Base-by-base conservation (phyloP, 2,329 filamentous ascomycete species). In the Xylariaceae sp. region DNA sequence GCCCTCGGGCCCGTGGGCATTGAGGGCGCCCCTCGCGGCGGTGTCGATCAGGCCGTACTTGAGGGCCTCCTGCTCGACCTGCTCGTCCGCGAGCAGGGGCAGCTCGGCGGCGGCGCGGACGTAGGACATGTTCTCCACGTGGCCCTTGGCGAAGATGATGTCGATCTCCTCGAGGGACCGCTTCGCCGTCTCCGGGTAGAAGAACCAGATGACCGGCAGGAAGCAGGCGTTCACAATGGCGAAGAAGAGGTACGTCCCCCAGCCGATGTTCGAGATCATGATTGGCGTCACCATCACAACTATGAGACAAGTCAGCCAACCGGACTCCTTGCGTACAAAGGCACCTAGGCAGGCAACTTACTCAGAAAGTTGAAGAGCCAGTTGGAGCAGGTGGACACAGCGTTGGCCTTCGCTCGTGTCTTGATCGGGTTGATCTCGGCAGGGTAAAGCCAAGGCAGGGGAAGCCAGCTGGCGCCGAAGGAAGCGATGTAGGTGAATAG, bases 401-500 rank as follows among this genome's bases (percentile, higher is more conserved):
- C 68, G 25, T 64, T 63, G 18, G 63, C 63, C 52, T 66, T 66
- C 4, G 58, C 59, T 10, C 65, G 51, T 12, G 62, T 68, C 50
- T 65, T 61, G 32, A 70, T 57, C 0, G 67, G 64, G 50, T 72
- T 73, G 40, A 75, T 61, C 43, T 74, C 67, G 26, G 72, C 70
- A 2, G 72, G 65, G 42, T 70, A 71, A 45, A 74, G 46, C 75
- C 75, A 81, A 1, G 77, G 77, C 16, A 80, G 64, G 12, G 77
- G 75, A 5, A 80, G 53, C 68, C 75, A 80, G 1, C 74, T 77
- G 0, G 77, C 76, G 21, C 77, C 79, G 42, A 82, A 83, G 35
- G 76, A 77, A 4, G 76, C 75, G 47, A 83, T 83, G 57, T 81
- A 83, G 3, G 76, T 68, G 58, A 83, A 83, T 10, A 83, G 58